phyloP scores from a whole-genome alignment of 805 yeast species.

The Aciculoconidium aculeatum region DNA sequence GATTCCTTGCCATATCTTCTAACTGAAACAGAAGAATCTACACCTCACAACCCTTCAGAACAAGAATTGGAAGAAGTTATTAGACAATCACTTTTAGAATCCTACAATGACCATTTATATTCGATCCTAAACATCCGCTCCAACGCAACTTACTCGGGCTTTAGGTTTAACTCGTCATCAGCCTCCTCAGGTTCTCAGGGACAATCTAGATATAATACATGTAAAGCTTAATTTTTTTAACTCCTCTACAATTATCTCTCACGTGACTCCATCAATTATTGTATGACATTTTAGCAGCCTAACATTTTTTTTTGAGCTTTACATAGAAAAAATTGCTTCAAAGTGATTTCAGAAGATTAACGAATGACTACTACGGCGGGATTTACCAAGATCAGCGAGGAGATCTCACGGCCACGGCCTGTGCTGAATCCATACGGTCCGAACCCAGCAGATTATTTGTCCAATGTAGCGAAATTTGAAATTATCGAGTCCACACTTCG shows the following conservation, averaged over 20 bases:
- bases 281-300: not conserved
- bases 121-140: constrained; percentile 3
- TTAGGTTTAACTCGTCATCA: constrained; percentile 4
- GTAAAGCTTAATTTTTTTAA: no score
- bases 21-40: constrained; percentile 4
- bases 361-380: constrained; percentile 30
- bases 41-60: constrained; percentile 1
- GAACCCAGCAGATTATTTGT: constrained; percentile 50
- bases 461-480: constrained; percentile 49
- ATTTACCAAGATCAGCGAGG: constrained; percentile 32
- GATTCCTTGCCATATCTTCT: constrained; percentile 15
- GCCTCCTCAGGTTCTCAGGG: no score
- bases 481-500: constrained; percentile 53
- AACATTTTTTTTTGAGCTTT: constrained; percentile 1
- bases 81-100: constrained; percentile 2
- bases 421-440: constrained; percentile 49
- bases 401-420: constrained; percentile 8
- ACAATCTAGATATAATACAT: no score
- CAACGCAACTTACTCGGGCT: constrained; percentile 3
- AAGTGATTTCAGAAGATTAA: no score
- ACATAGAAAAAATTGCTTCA: no score
- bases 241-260: no score
- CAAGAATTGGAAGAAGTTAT: constrained; percentile 3
- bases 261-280: not conserved
- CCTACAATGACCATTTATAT: constrained; percentile 4